phyloP scores from a whole-genome alignment of 257 asterid genomes.

The Petunia secreta region DNA sequence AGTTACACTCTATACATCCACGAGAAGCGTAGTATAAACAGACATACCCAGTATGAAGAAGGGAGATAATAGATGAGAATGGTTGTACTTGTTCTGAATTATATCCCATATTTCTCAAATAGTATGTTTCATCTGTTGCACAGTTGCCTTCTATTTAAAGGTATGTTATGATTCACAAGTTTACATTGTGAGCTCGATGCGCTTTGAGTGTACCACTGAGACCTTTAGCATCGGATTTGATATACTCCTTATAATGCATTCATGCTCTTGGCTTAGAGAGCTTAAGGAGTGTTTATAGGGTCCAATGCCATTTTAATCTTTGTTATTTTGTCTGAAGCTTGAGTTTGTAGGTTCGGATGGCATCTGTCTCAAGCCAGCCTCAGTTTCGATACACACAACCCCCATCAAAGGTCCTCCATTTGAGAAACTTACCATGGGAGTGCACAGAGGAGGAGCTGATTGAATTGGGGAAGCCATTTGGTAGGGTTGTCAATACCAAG shows the following conservation, averaged over 20 bases:
- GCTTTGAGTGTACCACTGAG: not conserved
- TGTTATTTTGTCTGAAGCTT: slow-evolving; percentile 21
- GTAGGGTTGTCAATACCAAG: slow-evolving; percentile 93
- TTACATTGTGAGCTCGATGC: not conserved
- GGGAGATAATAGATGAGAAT: not conserved
- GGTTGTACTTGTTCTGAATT: slow-evolving; percentile 13
- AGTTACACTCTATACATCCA: not conserved
- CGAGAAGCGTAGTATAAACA: not conserved
- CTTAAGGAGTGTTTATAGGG: not conserved
- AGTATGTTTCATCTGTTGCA: not conserved
- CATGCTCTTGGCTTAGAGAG: not conserved
- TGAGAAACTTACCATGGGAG: slow-evolving; percentile 99
- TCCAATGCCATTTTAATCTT: not conserved
- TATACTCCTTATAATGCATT: slow-evolving; percentile 8
- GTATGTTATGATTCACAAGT: slow-evolving; percentile 14
- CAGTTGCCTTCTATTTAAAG: not conserved
- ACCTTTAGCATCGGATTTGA: not conserved
- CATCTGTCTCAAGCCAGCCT: slow-evolving; percentile 93
- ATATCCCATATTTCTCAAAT: not conserved
- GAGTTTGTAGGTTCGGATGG: slow-evolving; percentile 47
- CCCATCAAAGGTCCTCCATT: slow-evolving; percentile 96
- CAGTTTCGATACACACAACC: slow-evolving; percentile 98
- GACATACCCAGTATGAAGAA: not conserved
- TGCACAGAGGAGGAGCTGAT: slow-evolving; percentile 93
- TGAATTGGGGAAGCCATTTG: slow-evolving; percentile 95